A percentile compares a stretch with the other conserved stretches of the same genome.
Evolutionary conservation across 2,329 filamentous ascomycete species (phyloP).

Genomic region (Trichoderma asperellum): DNA sequence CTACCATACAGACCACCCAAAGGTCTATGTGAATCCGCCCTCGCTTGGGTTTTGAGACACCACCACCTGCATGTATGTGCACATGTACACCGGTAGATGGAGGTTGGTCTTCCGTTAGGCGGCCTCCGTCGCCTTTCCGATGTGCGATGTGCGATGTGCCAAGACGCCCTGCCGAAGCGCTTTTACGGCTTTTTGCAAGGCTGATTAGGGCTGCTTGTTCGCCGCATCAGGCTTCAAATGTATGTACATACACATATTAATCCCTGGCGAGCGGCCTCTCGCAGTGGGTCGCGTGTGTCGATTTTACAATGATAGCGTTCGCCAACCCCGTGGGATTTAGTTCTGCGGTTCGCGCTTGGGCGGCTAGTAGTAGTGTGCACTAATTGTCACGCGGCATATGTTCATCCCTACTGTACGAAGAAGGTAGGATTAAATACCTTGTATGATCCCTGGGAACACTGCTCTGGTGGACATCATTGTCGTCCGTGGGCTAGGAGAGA

Average conservation of each 20-base stretch:
- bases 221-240: background rate
- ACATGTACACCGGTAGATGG: background rate
- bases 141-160: background rate
- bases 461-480: conserved; percentile 22
- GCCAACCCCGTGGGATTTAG: background rate
- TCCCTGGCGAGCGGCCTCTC: conserved; percentile 8
- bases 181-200: conserved; percentile 6
- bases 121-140: conserved; percentile 7
- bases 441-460: background rate
- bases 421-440: conserved; percentile 19
- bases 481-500: conserved; percentile 17
- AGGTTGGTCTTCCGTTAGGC: background rate
- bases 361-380: background rate
- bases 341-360: background rate
- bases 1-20: background rate
- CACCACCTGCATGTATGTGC: background rate
- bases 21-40: background rate
- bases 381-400: background rate
- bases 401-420: background rate
- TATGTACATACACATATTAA: background rate
- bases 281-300: conserved; percentile 3
- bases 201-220: conserved; percentile 14
- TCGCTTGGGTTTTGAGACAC: background rate
- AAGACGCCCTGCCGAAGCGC: background rate
- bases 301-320: background rate